Base-by-base conservation (phyloP, 495 filamentous ascomycete genomes). In the Penicillium angulare region DNA sequence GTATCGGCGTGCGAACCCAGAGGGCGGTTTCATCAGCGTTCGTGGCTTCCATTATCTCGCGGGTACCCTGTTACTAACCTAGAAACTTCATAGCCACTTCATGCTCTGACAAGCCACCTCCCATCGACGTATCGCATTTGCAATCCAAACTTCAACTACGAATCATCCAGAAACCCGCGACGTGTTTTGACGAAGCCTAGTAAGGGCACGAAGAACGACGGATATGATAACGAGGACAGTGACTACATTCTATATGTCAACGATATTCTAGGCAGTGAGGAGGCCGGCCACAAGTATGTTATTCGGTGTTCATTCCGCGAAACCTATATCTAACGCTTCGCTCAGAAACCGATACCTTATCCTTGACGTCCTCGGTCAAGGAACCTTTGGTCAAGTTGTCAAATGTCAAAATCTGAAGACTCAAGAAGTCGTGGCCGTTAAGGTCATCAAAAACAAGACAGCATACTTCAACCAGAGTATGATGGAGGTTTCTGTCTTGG, bases 401-500 rank as follows among this genome's bases (percentile, higher is more conserved):
- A 99, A 99, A 73, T 99, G 95, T 67, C 95, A 99, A 70, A 99
- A 97, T 58, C 69, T 97, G 56, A 96, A 95, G 67, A 97, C 95
- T 0, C 90, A 95, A 65, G 95, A 99, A 68, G 95, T 99, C 27
- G 92, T 99, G 21, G 95, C 95, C 1, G 95, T 99, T 50, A 99
- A 99, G 74, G 95, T 97, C 23, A 92, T 99, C 73, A 99, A 99
- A 70, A 99, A 99, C 67, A 84, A 95, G 66, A 97, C 93, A 0
- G 95, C 95, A 15, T 99, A 99, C 63, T 99, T 99, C 77, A 99
- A 99, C 63, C 95, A 99, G 69, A 99, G 95, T 67, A 99, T 99
- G 95, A 99, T 99, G 95, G 95, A 99, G 61, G 95, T 99, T 22
- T 99, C 95, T 7, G 95, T 99, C 7, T 75, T 99, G 23, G 95